phyloP scores from a whole-genome alignment of 345 rosid genomes.

The rapeseed (Brassica napus) region Da-Ae NC_063452.1:53579001-53579500 shows the following conservation, averaged over 20 bases:
- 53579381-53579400: slow-evolving; percentile 87
- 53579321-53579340: slow-evolving; percentile 41
- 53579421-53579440: slow-evolving; percentile 88
- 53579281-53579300: not conserved
- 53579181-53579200: slow-evolving; percentile 83
- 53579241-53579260: not conserved
- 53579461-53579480: slow-evolving; percentile 5
- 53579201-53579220: slow-evolving; percentile 68
- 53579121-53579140: not conserved
- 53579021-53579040: slow-evolving; percentile 94
- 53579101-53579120: not conserved
- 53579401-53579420: slow-evolving; percentile 94
- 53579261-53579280: not conserved
- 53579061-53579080: slow-evolving; percentile 73
- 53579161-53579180: slow-evolving; percentile 96
- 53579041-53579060: slow-evolving; percentile 97
- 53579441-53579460: slow-evolving; percentile 94
- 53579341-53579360: slow-evolving; percentile 83
- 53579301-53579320: not conserved
- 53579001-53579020: slow-evolving; percentile 94
- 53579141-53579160: slow-evolving; percentile 34
- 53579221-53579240: slow-evolving; percentile 84
- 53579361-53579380: slow-evolving; percentile 91
- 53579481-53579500: not conserved
- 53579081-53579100: not conserved